A percentile compares a stretch with the other conserved stretches of the same genome.
Conservation (phyloP, 345 rosid species). For the Mercurialis annua region DNA sequence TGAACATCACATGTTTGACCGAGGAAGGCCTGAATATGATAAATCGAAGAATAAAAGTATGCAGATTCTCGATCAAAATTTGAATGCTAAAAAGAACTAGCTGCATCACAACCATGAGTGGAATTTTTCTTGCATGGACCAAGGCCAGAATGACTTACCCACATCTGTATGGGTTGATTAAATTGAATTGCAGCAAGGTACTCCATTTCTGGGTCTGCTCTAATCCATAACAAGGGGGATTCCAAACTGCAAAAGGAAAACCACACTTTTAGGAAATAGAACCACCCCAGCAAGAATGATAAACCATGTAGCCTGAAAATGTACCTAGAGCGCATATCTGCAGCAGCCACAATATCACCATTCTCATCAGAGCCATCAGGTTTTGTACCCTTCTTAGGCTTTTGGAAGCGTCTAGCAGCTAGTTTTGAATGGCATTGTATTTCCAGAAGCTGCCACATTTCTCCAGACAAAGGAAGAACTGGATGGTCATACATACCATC, state of each 20-base stretch:
- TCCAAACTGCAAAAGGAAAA: constrained; percentile 62
- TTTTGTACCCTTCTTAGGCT: constrained; percentile 90
- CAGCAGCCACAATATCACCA: constrained; percentile 50
- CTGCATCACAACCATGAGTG: background rate
- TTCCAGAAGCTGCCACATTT: constrained; percentile 91
- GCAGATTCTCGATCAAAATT: background rate
- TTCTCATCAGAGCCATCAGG: constrained; percentile 94
- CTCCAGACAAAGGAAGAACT: constrained; percentile 90
- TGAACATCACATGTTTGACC: background rate
- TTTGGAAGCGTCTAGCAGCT: constrained; percentile 86
- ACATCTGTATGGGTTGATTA: constrained; percentile 99
- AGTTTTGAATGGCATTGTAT: constrained; percentile 94
- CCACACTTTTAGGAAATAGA: background rate
- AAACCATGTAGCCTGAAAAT: constrained; percentile 15
- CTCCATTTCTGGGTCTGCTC: constrained; percentile 99
- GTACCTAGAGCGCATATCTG: constrained; percentile 79
- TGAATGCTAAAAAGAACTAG: background rate
- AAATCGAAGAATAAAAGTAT: background rate
- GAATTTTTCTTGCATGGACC: background rate
- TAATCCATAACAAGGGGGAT: constrained; percentile 89
- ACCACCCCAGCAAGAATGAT: constrained; percentile 20
- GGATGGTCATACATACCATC: constrained; percentile 98
- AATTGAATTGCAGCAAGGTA: constrained; percentile 92
- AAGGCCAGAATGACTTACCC: constrained; percentile 51
- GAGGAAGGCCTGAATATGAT: background rate